A percentile compares a stretch with the other conserved stretches of the same genome.
phyloP scores from a whole-genome alignment of 2,329 filamentous ascomycete species.

The Gremmenia infestans region DNA sequence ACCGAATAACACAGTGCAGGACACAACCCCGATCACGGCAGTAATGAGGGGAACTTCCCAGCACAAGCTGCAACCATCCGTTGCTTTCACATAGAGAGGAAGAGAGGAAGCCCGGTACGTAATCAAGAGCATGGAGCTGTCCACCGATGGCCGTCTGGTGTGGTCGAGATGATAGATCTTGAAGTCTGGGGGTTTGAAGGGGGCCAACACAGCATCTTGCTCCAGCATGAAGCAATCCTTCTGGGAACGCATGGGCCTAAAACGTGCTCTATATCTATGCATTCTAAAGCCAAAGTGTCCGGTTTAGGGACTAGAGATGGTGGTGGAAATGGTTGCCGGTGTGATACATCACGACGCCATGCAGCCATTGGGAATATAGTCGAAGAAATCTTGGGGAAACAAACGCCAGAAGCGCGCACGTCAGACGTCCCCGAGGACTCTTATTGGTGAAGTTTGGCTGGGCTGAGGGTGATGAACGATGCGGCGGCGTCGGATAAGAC shows the following conservation, averaged over 20 bases:
- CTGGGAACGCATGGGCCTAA: not conserved
- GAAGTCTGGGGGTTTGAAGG: not conserved
- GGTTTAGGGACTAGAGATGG: not conserved
- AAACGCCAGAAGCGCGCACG: slow-evolving; percentile 19
- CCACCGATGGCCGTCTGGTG: not conserved
- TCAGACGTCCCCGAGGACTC: not conserved
- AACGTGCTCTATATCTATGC: not conserved
- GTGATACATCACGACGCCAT: slow-evolving; percentile 15
- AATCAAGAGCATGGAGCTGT: not conserved
- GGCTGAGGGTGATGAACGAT: slow-evolving; percentile 7
- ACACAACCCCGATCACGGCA: not conserved
- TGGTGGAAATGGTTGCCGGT: slow-evolving; percentile 4
- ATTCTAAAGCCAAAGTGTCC: not conserved
- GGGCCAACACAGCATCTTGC: not conserved
- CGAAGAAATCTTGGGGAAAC: slow-evolving; percentile 12
- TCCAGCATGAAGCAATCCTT: not conserved
- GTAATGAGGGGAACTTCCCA: slow-evolving; percentile 8
- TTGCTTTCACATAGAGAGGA: not conserved
- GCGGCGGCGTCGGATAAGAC: slow-evolving; percentile 1
- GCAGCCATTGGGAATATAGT: slow-evolving; percentile 10
- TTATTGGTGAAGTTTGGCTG: slow-evolving; percentile 3
- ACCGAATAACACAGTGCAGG: not conserved
- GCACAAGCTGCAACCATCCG: slow-evolving; percentile 16
- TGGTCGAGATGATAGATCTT: not conserved
- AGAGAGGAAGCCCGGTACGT: not conserved